Conservation (phyloP, 106 monocot species). For the Allium sativum region DNA sequence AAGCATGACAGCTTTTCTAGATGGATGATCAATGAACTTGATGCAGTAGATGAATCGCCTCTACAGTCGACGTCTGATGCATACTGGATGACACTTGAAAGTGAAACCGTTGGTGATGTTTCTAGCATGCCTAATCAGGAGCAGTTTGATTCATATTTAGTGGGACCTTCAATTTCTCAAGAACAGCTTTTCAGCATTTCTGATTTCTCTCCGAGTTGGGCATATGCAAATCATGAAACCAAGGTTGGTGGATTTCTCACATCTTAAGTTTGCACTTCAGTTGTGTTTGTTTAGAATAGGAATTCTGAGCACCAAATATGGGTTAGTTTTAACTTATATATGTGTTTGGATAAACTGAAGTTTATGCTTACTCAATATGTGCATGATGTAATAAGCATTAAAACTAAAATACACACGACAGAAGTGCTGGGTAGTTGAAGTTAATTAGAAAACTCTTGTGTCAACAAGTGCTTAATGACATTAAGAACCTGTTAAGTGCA, state of each 20-base stretch:
- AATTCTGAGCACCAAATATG: too few species aligned
- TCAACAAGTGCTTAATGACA: too few species aligned
- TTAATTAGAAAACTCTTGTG: too few species aligned
- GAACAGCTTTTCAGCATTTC: slow-evolving; percentile 87
- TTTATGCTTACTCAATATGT: too few species aligned
- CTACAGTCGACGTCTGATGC: slow-evolving; percentile 41
- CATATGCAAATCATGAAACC: slow-evolving; percentile 35
- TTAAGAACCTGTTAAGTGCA: too few species aligned
- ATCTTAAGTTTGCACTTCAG: background rate
- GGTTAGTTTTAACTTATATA: too few species aligned
- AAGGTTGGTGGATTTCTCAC: slow-evolving; percentile 26
- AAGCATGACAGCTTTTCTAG: slow-evolving; percentile 86
- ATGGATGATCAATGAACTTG: slow-evolving; percentile 97
- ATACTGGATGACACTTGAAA: slow-evolving; percentile 57
- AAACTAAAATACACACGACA: too few species aligned
- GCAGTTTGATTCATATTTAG: slow-evolving; percentile 31
- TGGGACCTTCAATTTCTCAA: slow-evolving; percentile 71
- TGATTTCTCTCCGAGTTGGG: slow-evolving; percentile 70
- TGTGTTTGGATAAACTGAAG: too few species aligned
- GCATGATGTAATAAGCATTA: too few species aligned
- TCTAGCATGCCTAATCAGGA: slow-evolving; percentile 36
- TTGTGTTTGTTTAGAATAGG: too few species aligned
- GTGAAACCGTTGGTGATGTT: slow-evolving; percentile 47
- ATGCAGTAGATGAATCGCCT: slow-evolving; percentile 51
- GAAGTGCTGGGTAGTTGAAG: too few species aligned